phyloP scores from a whole-genome alignment of 176 grass and related monocot genomes.

The Puccinellia tenuiflora region DNA sequence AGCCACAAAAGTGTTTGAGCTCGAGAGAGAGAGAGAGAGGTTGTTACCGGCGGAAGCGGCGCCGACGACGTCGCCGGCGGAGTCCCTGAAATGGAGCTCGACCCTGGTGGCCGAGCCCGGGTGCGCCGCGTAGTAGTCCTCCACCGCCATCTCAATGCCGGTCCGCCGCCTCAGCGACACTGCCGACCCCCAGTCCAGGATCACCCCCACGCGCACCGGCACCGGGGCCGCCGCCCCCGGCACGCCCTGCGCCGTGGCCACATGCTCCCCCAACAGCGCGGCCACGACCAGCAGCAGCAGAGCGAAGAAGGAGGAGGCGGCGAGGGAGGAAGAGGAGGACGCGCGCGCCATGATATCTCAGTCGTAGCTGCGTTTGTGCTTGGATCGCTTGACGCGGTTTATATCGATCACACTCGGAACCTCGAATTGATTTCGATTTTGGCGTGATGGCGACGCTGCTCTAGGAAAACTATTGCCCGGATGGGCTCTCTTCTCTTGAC shows the following conservation, averaged over 20 bases:
- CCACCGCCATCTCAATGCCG: constrained; percentile 44
- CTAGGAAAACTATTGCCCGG: too few relatives aligned
- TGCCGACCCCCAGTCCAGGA: constrained; percentile 8
- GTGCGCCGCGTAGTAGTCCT: constrained; percentile 53
- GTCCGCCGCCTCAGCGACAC: constrained; percentile 19
- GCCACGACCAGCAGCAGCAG: neutral
- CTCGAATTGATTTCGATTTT: too few relatives aligned
- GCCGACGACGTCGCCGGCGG: constrained; percentile 10
- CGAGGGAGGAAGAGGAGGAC: neutral
- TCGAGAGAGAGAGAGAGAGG: neutral
- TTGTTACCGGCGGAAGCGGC: constrained; percentile 48
- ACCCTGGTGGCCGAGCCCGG: constrained; percentile 19
- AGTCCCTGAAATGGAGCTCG: constrained; percentile 31
- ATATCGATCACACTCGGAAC: neutral
- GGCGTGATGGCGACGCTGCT: too few relatives aligned
- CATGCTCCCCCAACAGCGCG: neutral
- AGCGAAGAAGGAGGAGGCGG: neutral
- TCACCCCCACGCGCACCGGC: constrained; percentile 51
- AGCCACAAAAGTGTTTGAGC: too few relatives aligned
- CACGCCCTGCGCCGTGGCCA: constrained; percentile 25
- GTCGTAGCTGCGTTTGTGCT: neutral
- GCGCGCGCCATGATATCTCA: neutral
- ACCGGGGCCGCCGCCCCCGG: neutral
- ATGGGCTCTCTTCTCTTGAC: too few relatives aligned
- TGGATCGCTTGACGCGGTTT: neutral